Evolutionary conservation across 495 filamentous ascomycete species (phyloP).

Genomic region (Neurospora sp.): DNA sequence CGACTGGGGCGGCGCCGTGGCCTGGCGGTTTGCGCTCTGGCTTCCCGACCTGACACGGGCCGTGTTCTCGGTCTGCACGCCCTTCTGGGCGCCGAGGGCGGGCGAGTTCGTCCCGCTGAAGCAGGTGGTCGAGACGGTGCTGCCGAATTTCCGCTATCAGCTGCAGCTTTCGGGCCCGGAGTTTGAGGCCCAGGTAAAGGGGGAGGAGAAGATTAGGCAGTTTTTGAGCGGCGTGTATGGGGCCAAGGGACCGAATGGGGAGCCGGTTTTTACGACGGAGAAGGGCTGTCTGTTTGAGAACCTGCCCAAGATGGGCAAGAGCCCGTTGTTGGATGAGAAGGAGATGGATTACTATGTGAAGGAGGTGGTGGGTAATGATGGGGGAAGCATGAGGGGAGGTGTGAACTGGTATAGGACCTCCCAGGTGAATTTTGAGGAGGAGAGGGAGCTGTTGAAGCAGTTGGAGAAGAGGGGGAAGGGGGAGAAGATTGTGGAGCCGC

Average conservation of each 20-base stretch:
- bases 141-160: conserved; percentile 79
- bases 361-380: conserved; percentile 52
- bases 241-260: conserved; percentile 43
- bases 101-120: conserved; percentile 33
- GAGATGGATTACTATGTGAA: conserved; percentile 69
- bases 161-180: conserved; percentile 59
- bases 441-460: conserved; percentile 37
- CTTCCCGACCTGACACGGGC: conserved; percentile 60
- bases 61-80: conserved; percentile 72
- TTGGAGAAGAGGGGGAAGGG: conserved; percentile 8
- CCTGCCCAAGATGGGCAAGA: conserved; percentile 37
- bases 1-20: conserved; percentile 63
- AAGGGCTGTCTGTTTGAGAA: conserved; percentile 44
- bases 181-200: conserved; percentile 50
- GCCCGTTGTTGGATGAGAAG: conserved; percentile 49
- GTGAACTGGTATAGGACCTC: conserved; percentile 78
- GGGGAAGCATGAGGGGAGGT: conserved; percentile 53
- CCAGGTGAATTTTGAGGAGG: conserved; percentile 66
- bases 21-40: conserved; percentile 56
- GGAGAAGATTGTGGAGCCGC: conserved; percentile 42
- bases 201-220: conserved; percentile 43
- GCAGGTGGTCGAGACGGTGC: conserved; percentile 41
- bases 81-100: conserved; percentile 46
- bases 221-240: conserved; percentile 65
- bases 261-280: conserved; percentile 41